Evolutionary conservation across 306 rosid species (phyloP).

Genomic region (Vigna hirtella): DNA sequence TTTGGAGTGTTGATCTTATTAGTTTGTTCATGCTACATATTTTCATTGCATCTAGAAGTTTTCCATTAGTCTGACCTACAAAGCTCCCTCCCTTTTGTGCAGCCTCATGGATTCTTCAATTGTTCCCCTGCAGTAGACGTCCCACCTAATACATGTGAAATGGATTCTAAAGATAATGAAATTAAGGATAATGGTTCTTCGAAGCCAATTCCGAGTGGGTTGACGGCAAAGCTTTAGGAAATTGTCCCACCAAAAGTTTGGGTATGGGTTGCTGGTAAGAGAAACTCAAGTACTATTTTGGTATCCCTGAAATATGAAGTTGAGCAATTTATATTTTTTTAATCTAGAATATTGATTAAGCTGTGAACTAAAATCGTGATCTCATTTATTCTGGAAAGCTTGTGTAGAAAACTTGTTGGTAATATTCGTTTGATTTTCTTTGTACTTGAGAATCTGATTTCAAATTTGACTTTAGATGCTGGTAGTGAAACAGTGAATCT

Average conservation of each 20-base stretch:
- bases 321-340: slow-evolving; percentile 18
- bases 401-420: background rate
- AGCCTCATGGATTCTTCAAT: slow-evolving; percentile 98
- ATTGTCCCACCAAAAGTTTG: background rate
- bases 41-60: slow-evolving; percentile 13
- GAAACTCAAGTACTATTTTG: background rate
- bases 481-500: background rate
- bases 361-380: background rate
- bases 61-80: slow-evolving; percentile 33
- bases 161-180: slow-evolving; percentile 63
- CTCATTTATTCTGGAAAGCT: slow-evolving; percentile 9
- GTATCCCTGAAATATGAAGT: slow-evolving; percentile 22
- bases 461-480: background rate
- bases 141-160: slow-evolving; percentile 71
- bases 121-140: slow-evolving; percentile 88
- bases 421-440: slow-evolving; percentile 18
- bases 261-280: background rate
- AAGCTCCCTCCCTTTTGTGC: slow-evolving; percentile 60
- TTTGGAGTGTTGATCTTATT: background rate
- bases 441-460: background rate
- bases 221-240: slow-evolving; percentile 63
- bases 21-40: background rate
- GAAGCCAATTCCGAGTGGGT: slow-evolving; percentile 53
- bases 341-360: background rate
- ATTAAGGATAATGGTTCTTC: slow-evolving; percentile 52